Percentiles rank a stretch among this genome's conserved stretches.
These are phyloP conservation scores for Fusarium sp. DNA, from an alignment of 2,329 filamentous ascomycete genomes.

Conservation along the genomic window DNA sequence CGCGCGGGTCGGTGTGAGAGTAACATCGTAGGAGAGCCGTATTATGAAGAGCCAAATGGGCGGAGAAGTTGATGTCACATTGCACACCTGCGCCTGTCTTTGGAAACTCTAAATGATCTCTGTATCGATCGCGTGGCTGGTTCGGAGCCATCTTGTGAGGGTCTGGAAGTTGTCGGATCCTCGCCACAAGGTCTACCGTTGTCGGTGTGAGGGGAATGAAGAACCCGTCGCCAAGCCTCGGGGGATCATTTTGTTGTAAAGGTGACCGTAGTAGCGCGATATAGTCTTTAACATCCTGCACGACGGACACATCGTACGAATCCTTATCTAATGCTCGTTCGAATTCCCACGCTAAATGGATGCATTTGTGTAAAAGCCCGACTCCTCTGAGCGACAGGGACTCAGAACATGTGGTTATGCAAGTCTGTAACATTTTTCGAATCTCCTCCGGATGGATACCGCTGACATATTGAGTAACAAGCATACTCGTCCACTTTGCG, in stretches of 20 bases:
- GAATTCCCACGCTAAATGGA: slow-evolving; percentile 66
- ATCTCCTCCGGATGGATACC: slow-evolving; percentile 61
- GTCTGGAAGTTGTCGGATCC: slow-evolving; percentile 57
- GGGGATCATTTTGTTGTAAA: slow-evolving; percentile 29
- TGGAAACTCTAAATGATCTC: slow-evolving; percentile 77
- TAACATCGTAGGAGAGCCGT: slow-evolving; percentile 86
- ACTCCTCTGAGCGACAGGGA: slow-evolving; percentile 52
- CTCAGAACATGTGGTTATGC: slow-evolving; percentile 18
- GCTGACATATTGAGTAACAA: slow-evolving; percentile 58
- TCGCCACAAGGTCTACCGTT: slow-evolving; percentile 48
- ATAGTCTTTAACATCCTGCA: slow-evolving; percentile 56
- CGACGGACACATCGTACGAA: slow-evolving; percentile 53
- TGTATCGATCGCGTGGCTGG: slow-evolving; percentile 63
- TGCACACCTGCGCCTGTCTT: slow-evolving; percentile 82
- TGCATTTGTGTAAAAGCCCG: slow-evolving; percentile 60
- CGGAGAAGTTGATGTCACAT: slow-evolving; percentile 92
- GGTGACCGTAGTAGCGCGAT: slow-evolving; percentile 58
- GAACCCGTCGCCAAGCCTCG: slow-evolving; percentile 26
- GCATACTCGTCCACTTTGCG: slow-evolving; percentile 5
- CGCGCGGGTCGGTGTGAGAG: slow-evolving; percentile 78
- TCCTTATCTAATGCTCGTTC: slow-evolving; percentile 61
- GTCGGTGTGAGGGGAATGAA: slow-evolving; percentile 51
- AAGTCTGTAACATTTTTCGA: slow-evolving; percentile 50
- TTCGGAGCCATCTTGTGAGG: slow-evolving; percentile 61
- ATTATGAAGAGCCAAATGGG: slow-evolving; percentile 84